phyloP scores from a whole-genome alignment of 2,329 filamentous ascomycete species.

The Colletotrichum sp. region DNA sequence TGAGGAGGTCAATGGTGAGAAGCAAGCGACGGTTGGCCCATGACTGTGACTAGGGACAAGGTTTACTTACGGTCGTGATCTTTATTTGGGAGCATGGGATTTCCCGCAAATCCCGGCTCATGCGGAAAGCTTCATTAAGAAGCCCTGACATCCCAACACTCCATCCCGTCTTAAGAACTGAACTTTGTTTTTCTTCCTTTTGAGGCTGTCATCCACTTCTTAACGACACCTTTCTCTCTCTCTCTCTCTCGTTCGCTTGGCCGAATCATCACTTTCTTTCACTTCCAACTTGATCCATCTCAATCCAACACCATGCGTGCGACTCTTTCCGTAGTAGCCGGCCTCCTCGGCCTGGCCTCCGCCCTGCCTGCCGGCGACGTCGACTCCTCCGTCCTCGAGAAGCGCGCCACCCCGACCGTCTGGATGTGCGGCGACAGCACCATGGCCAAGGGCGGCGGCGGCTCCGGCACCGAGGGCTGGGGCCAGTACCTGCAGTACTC shows the following conservation, averaged over 20 bases:
- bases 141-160: neutral
- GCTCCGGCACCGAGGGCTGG: slow-evolving; percentile 60
- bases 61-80: neutral
- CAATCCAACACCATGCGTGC: neutral
- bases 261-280: neutral
- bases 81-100: neutral
- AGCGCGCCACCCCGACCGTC: slow-evolving; percentile 38
- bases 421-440: slow-evolving; percentile 67
- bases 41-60: neutral
- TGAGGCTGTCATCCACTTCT: neutral
- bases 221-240: neutral
- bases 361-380: slow-evolving; percentile 23
- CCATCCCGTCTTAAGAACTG: neutral
- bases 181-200: neutral
- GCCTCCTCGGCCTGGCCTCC: slow-evolving; percentile 12
- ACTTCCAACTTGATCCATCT: neutral
- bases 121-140: neutral
- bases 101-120: neutral
- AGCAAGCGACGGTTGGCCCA: neutral
- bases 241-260: neutral
- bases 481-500: slow-evolving; percentile 60
- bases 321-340: neutral
- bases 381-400: neutral
- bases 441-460: slow-evolving; percentile 56
- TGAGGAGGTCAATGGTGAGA: neutral